A percentile compares a stretch with the other conserved stretches of the same genome.
Conservation (phyloP, 2,329 filamentous ascomycete genomes). For the Madurella fahalii region DNA sequence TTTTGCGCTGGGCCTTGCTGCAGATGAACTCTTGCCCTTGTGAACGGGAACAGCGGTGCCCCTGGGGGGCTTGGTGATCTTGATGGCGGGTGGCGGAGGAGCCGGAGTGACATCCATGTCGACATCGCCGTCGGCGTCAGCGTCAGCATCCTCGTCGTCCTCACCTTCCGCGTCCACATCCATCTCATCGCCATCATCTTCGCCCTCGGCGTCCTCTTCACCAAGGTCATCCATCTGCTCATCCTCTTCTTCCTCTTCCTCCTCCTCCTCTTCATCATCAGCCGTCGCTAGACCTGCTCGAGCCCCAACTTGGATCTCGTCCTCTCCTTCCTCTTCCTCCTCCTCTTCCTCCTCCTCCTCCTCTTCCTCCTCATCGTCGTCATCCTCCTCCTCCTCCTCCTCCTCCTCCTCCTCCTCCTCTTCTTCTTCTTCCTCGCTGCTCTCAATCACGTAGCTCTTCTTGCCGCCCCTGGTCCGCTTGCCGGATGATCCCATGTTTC, state of each 20-base stretch:
- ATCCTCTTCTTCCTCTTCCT: constrained; percentile 33
- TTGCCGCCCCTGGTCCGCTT: constrained; percentile 50
- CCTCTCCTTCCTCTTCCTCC: constrained; percentile 21
- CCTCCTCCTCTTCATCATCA: constrained; percentile 39
- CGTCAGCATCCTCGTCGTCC: constrained; percentile 36
- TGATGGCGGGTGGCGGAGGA: constrained; percentile 42
- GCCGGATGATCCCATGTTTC: constrained; percentile 33
- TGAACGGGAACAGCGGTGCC: constrained; percentile 30
- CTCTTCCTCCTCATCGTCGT: constrained; percentile 29
- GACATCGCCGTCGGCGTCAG: constrained; percentile 48
- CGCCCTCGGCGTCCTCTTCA: constrained; percentile 24
- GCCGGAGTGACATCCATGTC: constrained; percentile 39
- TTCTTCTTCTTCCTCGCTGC: constrained; percentile 39
- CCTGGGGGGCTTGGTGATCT: constrained; percentile 44
- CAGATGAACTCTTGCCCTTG: constrained; percentile 30
- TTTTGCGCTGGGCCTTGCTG: constrained; percentile 11
- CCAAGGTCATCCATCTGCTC: constrained; percentile 20
- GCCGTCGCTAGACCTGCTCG: constrained; percentile 26
- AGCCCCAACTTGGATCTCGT: constrained; percentile 27
- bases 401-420: constrained; percentile 37
- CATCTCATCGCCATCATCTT: constrained; percentile 24
- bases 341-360: constrained; percentile 27
- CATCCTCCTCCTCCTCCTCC: constrained; percentile 23
- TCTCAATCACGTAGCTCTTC: constrained; percentile 59
- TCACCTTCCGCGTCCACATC: constrained; percentile 31